Evolutionary conservation across 2,329 filamentous ascomycete genomes (phyloP).

Genomic region (Fusarium sterilihyphosum): DNA sequence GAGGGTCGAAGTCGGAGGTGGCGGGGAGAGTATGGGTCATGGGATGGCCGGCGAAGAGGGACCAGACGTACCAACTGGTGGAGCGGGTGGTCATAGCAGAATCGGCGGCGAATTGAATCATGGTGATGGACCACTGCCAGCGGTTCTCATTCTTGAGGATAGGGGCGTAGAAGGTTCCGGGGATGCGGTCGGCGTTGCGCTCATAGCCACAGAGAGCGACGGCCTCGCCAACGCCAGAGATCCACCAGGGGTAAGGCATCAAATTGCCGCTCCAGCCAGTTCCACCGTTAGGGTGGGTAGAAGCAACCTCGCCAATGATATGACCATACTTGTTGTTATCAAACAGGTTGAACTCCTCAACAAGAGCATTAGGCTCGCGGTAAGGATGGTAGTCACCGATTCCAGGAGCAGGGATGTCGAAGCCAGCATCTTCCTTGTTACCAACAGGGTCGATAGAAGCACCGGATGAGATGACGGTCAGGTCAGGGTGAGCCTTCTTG

Average conservation of each 20-base stretch:
- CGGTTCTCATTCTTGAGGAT: slow-evolving; percentile 60
- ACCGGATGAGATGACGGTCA: slow-evolving; percentile 64
- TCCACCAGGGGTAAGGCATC: slow-evolving; percentile 64
- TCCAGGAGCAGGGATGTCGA: slow-evolving; percentile 53
- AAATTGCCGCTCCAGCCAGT: slow-evolving; percentile 57
- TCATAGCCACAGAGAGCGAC: slow-evolving; percentile 73
- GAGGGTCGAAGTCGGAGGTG: slow-evolving; percentile 53
- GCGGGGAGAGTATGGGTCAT: slow-evolving; percentile 59
- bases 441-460: slow-evolving; percentile 51
- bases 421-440: slow-evolving; percentile 32
- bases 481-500: slow-evolving; percentile 63
- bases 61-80: slow-evolving; percentile 61
- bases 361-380: slow-evolving; percentile 59
- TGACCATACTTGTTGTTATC: slow-evolving; percentile 56
- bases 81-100: slow-evolving; percentile 59
- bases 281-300: slow-evolving; percentile 62
- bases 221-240: slow-evolving; percentile 69
- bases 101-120: slow-evolving; percentile 60
- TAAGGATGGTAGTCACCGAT: slow-evolving; percentile 64
- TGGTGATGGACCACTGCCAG: slow-evolving; percentile 63
- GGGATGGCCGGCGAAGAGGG: slow-evolving; percentile 58
- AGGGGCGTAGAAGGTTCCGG: slow-evolving; percentile 62
- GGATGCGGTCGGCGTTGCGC: slow-evolving; percentile 69
- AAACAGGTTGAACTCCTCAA: slow-evolving; percentile 61
- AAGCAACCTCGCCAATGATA: slow-evolving; percentile 62